Conservation (phyloP, 129 eudicot species). For the Escallonia rubra region DNA sequence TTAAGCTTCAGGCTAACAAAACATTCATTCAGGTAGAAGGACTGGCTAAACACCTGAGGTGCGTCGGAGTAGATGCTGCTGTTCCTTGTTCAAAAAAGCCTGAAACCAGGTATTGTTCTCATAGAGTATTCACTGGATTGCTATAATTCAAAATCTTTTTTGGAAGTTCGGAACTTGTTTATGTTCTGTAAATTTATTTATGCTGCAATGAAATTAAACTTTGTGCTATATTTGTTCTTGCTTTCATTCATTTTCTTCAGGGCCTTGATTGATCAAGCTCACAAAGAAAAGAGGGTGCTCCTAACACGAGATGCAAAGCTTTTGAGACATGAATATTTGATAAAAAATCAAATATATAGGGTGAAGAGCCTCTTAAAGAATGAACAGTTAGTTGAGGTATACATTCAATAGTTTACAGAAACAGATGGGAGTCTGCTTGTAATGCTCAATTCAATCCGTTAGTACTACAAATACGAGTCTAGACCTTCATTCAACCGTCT, state of each 20-base stretch:
- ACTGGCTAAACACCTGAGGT: constrained; percentile 88
- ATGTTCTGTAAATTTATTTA: background rate
- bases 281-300: constrained; percentile 78
- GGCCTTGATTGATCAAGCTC: constrained; percentile 80
- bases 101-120: constrained; percentile 52
- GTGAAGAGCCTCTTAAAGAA: constrained; percentile 78
- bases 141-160: background rate
- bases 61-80: constrained; percentile 97
- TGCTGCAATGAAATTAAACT: background rate
- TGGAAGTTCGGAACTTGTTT: background rate
- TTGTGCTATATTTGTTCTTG: background rate
- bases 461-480: too few species aligned
- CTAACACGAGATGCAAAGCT: constrained; percentile 94
- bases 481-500: too few species aligned
- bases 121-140: background rate
- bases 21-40: constrained; percentile 67
- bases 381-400: constrained; percentile 88
- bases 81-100: constrained; percentile 80
- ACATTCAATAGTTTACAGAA: constrained; percentile 1
- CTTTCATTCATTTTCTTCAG: constrained; percentile 33
- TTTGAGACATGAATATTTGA: constrained; percentile 70
- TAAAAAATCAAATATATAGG: constrained; percentile 80
- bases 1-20: background rate
- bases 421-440: background rate
- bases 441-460: too few species aligned